Percentiles rank a stretch among this genome's conserved stretches.
These are phyloP conservation scores for Corylus americana DNA, from an alignment of 306 rosid genomes.

Conservation along the genomic window DNA sequence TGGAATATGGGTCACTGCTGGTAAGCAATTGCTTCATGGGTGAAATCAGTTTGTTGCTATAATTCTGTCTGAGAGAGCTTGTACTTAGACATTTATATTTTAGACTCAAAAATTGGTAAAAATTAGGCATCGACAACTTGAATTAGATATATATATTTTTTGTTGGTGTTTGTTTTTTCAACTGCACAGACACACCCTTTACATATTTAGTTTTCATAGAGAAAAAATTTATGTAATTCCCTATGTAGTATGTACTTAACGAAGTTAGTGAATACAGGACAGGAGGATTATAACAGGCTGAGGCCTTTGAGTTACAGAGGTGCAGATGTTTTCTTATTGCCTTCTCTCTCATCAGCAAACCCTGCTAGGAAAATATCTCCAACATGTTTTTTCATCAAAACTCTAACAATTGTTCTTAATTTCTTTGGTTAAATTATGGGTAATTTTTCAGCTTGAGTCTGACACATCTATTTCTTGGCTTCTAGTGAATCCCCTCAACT, in stretches of 20 bases:
- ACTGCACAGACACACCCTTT: too few relatives aligned
- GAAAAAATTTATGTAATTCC: neutral
- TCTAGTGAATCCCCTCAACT: conserved; percentile 55
- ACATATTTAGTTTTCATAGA: too few relatives aligned
- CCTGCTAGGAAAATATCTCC: conserved; percentile 69
- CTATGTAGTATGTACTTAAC: neutral
- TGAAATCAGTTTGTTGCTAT: neutral
- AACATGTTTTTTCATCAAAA: conserved; percentile 58
- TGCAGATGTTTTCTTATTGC: conserved; percentile 73
- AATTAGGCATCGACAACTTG: too few relatives aligned
- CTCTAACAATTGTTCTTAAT: neutral
- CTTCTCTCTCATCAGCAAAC: conserved; percentile 72
- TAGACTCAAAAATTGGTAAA: too few relatives aligned
- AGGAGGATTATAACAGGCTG: conserved; percentile 82
- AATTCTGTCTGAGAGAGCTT: too few relatives aligned
- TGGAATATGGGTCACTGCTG: conserved; percentile 94
- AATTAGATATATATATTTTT: too few relatives aligned
- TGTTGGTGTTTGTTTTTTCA: too few relatives aligned
- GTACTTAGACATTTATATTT: too few relatives aligned
- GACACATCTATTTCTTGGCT: neutral
- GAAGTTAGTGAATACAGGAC: conserved; percentile 50
- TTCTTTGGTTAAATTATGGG: neutral
- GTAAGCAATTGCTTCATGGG: conserved; percentile 38
- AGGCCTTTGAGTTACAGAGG: too few relatives aligned
- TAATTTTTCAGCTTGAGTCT: neutral